Evolutionary conservation across 2,329 filamentous ascomycete species (phyloP).

Genomic region (Lithohypha guttulata): DNA sequence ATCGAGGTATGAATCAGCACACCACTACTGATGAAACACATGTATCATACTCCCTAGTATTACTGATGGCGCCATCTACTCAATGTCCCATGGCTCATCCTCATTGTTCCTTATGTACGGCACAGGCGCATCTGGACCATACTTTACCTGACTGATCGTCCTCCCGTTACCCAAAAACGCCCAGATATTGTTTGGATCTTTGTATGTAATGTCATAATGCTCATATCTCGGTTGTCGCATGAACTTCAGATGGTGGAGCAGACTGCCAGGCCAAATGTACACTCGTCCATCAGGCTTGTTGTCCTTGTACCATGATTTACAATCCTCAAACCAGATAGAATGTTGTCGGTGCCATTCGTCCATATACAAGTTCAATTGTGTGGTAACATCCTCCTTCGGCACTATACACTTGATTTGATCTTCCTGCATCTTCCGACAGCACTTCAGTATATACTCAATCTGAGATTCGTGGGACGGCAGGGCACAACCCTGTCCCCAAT

Average conservation of each 20-base stretch:
- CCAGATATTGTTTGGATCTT: conserved; percentile 30
- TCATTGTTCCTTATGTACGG: conserved; percentile 15
- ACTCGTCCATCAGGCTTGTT: conserved; percentile 23
- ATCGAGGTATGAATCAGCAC: conserved; percentile 6
- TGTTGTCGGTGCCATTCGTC: conserved; percentile 19
- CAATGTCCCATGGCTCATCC: conserved; percentile 17
- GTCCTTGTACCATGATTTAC: conserved; percentile 23
- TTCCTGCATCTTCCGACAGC: conserved; percentile 25
- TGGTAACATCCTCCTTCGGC: conserved; percentile 13
- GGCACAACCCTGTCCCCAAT: conserved; percentile 24
- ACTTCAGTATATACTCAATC: conserved; percentile 25
- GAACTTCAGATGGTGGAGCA: conserved; percentile 32
- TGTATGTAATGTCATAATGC: conserved; percentile 32
- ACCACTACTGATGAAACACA: background rate
- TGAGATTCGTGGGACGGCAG: conserved; percentile 21
- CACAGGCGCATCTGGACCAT: conserved; percentile 10
- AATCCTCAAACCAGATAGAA: conserved; percentile 24
- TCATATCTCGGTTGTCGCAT: conserved; percentile 30
- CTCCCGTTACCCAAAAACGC: conserved; percentile 36
- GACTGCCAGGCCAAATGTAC: conserved; percentile 31
- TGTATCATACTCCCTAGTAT: background rate
- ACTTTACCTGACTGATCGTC: conserved; percentile 29
- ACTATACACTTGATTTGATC: conserved; percentile 25
- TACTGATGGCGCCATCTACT: conserved; percentile 1
- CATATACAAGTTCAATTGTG: conserved; percentile 19